Percentiles rank a stretch among this genome's conserved stretches.
Conservation (phyloP, 2,329 filamentous ascomycete genomes). For the Penicillium sp. region DNA sequence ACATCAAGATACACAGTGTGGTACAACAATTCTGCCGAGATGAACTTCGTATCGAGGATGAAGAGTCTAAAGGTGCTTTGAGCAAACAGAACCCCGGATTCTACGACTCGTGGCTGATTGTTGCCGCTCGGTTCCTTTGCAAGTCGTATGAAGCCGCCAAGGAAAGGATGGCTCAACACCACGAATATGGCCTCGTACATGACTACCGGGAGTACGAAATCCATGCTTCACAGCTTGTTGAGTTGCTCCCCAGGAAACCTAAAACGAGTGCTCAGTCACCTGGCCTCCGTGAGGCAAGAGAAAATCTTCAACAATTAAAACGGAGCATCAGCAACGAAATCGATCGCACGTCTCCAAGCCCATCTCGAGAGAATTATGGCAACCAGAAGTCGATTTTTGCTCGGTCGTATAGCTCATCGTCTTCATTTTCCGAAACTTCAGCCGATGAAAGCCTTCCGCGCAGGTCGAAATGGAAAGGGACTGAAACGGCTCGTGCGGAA, state of each 20-base stretch:
- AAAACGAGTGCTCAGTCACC: constrained; percentile 21
- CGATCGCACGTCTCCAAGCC: constrained; percentile 46
- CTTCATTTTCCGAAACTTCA: constrained; percentile 46
- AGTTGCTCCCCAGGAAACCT: constrained; percentile 43
- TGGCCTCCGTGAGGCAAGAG: constrained; percentile 40
- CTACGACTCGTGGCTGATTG: constrained; percentile 49
- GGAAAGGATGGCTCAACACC: constrained; percentile 42
- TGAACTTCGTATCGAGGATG: constrained; percentile 46
- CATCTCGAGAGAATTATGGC: constrained; percentile 42
- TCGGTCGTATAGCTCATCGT: constrained; percentile 50
- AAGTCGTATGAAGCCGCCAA: constrained; percentile 48
- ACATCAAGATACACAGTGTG: constrained; percentile 53
- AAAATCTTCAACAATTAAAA: constrained; percentile 38
- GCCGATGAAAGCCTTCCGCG: constrained; percentile 41
- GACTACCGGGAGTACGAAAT: constrained; percentile 55
- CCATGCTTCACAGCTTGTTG: constrained; percentile 46
- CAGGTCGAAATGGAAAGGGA: constrained; percentile 37
- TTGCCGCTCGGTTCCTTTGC: constrained; percentile 47
- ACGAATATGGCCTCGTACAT: constrained; percentile 46
- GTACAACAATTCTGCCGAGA: constrained; percentile 54
- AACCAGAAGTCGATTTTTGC: constrained; percentile 53
- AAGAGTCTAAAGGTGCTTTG: constrained; percentile 28
- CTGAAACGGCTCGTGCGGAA: constrained; percentile 36
- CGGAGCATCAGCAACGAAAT: constrained; percentile 48
- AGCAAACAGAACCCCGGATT: constrained; percentile 32